phyloP scores from a whole-genome alignment of 768 basidiomycete genomes.

The Cyathus striatus region DNA sequence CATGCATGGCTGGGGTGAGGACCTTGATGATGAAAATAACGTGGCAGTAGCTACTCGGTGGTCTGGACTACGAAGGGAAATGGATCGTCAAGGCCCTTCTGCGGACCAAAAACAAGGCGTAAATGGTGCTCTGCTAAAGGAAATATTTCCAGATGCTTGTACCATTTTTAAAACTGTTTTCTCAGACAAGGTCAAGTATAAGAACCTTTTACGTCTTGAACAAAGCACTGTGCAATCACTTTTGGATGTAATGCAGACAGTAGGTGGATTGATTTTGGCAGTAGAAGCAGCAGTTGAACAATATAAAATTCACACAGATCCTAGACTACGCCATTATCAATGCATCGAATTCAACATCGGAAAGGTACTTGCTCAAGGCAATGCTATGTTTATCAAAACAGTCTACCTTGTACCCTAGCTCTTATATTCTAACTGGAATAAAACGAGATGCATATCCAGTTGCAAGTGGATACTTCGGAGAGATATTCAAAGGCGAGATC shows the following conservation, averaged over 20 bases:
- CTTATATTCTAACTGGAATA: background rate
- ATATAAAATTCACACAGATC: background rate
- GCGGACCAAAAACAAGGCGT: too few relatives aligned
- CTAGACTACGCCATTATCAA: background rate
- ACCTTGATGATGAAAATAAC: too few relatives aligned
- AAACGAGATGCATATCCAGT: background rate
- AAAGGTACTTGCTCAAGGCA: background rate
- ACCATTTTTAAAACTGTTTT: background rate
- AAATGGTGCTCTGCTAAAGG: too few relatives aligned
- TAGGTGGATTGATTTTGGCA: background rate
- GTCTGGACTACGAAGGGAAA: too few relatives aligned
- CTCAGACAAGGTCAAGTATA: background rate
- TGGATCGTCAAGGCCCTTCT: too few relatives aligned
- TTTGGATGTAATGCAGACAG: background rate
- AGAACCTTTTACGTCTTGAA: background rate
- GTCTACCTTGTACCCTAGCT: constrained; percentile 1
- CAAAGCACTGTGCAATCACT: background rate
- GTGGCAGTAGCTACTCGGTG: too few relatives aligned
- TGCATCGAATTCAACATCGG: background rate
- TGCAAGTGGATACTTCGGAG: constrained; percentile 2
- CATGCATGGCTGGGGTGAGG: too few relatives aligned
- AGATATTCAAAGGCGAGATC: background rate
- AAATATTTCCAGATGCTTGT: background rate
- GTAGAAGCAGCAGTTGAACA: background rate
- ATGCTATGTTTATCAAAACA: constrained; percentile 1